Base-by-base conservation (phyloP, 192 early-diverging fungal species). In the Allomyces macrogynus region DNA sequence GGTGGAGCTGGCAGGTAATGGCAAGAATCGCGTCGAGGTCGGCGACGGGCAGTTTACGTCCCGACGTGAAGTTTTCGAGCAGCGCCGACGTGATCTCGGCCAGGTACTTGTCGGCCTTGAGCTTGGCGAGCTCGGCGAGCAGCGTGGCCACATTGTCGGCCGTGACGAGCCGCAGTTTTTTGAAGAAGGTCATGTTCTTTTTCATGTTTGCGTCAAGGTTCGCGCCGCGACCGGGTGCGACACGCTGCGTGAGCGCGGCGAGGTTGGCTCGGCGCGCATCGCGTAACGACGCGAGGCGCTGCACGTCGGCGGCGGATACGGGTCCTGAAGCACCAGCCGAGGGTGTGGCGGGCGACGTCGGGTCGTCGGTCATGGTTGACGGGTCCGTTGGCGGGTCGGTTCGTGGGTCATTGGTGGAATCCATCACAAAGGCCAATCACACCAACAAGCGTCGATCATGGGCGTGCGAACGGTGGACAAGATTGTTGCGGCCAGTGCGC, bases 51-150 rank as follows among this genome's bases (percentile, higher is more conserved):
- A 57, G 49, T n/a, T 86, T 87, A 68, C 89, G 87, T 26, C 81
- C 82, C 5, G 76, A 64, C 63, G 80, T 70, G 62, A 76, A 25
- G 18, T 86, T 87, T 68, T 99, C 94, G 18, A 83, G 72, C 16
- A 90, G 82, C 10, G 93, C 85, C 8, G 80, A 76, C 16, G 88
- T 90, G 26, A 97, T 83, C 79, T 99, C 96, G 49, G 85, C 86
- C 64, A 95, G 81, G 72, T 97, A 99, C 71, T 97, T 99, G 72
- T 94, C 94, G n/a, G 97, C 79, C 70, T 87, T 91, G 18, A 99
- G 78, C 61, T 85, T 79, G 43, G 77, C 78, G 26, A 94, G 81
- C 66, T 95, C 92, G 23, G 86, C 81, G 43, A 91, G 66, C 23
- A 93, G 77, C 69, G 89, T 89, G 32, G 69, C 73, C 0, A 70